Evolutionary conservation across 176 grass and related monocot genomes (phyloP), one percentile per base, ranked within the genome.

Genomic region (Olyra latifolia): DNA sequence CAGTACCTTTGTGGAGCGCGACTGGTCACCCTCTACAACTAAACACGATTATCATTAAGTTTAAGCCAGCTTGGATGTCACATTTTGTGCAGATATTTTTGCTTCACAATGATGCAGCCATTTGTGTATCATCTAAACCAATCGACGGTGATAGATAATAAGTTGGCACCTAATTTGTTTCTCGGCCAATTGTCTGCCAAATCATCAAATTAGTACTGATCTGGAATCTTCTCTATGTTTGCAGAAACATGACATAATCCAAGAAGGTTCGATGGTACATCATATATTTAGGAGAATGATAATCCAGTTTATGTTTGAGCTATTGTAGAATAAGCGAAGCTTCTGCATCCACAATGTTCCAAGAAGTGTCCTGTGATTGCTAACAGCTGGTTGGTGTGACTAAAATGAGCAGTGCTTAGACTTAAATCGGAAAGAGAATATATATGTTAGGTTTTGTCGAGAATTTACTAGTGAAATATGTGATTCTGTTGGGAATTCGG

Each of bases 1-100:
- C 11, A 29, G 57, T 81, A 71, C 77, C 77, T 50, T 22, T 25
- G 65, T 12, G 64, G 87, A 85, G 77, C 71, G 77, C 29, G 77
- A 85, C 82, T 19, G 28, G 29, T 63, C 87, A 89, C 82, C 87
- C 48, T 89, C 82, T 81, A n/a, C 87, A 49, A 65, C 71, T 71
- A 58, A 71, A 71, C 82, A 77, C 59, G 44, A 85, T 85, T 47
- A 76, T 64, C 64, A 85, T 65, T 71, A 69, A 79, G 32, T 74
- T 15, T 41, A 79, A 62, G 49, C 63, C 46, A 81, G 71, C 64
- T 81, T 85, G 63, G 25, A 40, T 71, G 27, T 41, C 71, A 66
- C 77, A 71, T 64, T 83, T 72, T 72, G 41, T 72, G 45, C 71
- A 71, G 77, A 89, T 81, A 85, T 89, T 85, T 87, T 44, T 76